These are phyloP conservation scores for Aspergillus intermedius DNA, from an alignment of 2,329 filamentous ascomycete species.

Conservation along the genomic window DNA sequence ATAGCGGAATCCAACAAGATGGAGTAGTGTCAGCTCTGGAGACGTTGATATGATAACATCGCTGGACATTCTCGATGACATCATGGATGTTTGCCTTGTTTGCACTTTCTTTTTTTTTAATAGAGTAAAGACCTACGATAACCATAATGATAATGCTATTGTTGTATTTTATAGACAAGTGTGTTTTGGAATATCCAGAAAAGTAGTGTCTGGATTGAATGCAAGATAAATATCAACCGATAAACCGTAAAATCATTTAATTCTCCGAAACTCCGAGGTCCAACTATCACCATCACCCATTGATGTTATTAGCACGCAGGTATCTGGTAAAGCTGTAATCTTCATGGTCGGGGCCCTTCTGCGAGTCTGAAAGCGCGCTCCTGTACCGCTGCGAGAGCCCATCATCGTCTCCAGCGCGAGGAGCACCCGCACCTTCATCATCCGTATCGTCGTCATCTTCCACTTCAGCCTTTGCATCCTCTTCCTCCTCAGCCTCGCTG, in stretches of 20 bases:
- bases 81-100: slow-evolving; percentile 10
- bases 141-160: too few species aligned
- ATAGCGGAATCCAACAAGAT: neutral
- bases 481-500: slow-evolving; percentile 47
- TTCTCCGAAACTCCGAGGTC: neutral
- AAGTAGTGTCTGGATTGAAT: neutral
- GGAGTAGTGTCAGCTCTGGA: neutral
- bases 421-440: slow-evolving; percentile 48
- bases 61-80: slow-evolving; percentile 2
- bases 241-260: neutral
- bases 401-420: slow-evolving; percentile 54
- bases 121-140: neutral
- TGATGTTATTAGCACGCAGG: slow-evolving; percentile 34
- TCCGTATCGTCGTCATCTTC: slow-evolving; percentile 46
- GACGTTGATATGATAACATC: neutral
- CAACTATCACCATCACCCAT: slow-evolving; percentile 14
- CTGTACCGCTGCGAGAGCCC: slow-evolving; percentile 71
- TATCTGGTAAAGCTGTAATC: slow-evolving; percentile 50
- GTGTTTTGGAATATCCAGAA: neutral
- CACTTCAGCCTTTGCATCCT: slow-evolving; percentile 39
- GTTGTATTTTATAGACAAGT: neutral
- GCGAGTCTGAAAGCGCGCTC: slow-evolving; percentile 59
- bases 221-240: neutral
- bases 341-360: slow-evolving; percentile 33
- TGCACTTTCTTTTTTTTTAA: slow-evolving; percentile 1